phyloP scores from a whole-genome alignment of 805 yeast species.

The Candida insectorum region DNA sequence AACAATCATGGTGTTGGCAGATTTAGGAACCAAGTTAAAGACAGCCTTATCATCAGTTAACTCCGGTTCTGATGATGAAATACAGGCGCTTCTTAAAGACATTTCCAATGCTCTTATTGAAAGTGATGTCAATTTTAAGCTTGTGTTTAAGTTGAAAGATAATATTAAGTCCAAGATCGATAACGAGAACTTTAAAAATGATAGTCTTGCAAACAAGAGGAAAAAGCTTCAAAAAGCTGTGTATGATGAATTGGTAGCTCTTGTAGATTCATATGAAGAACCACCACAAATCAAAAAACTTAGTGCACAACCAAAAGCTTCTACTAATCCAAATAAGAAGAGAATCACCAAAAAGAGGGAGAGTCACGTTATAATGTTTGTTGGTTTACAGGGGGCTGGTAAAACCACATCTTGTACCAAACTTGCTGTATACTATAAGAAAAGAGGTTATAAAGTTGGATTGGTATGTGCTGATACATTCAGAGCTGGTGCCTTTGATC shows the following conservation, averaged over 20 bases:
- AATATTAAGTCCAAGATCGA: conserved; percentile 51
- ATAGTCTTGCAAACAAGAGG: conserved; percentile 61
- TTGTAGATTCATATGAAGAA: conserved; percentile 70
- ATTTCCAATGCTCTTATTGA: conserved; percentile 87
- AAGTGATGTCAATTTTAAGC: conserved; percentile 86
- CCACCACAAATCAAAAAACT: conserved; percentile 85
- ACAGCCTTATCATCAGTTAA: conserved; percentile 41
- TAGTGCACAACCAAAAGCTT: conserved; percentile 15
- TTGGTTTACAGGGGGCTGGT: conserved; percentile 98
- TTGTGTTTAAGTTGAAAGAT: conserved; percentile 75
- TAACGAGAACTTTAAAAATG: conserved; percentile 48
- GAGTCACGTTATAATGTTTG: conserved; percentile 85
- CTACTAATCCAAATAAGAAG: conserved; percentile 16
- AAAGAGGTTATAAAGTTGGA: conserved; percentile 92
- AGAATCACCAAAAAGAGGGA: conserved; percentile 13
- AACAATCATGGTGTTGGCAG: conserved; percentile 41
- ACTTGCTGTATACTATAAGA: conserved; percentile 88
- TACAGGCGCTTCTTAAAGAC: conserved; percentile 67
- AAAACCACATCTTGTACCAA: conserved; percentile 97
- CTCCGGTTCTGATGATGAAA: conserved; percentile 38
- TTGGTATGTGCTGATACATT: conserved; percentile 98
- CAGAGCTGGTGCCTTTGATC: conserved; percentile 99
- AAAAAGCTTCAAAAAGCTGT: conserved; percentile 88
- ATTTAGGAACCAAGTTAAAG: conserved; percentile 41
- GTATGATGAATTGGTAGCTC: conserved; percentile 83